Evolutionary conservation across 164 flowering plant genomes (phyloP).

Genomic region (Litsea cubeba): DNA sequence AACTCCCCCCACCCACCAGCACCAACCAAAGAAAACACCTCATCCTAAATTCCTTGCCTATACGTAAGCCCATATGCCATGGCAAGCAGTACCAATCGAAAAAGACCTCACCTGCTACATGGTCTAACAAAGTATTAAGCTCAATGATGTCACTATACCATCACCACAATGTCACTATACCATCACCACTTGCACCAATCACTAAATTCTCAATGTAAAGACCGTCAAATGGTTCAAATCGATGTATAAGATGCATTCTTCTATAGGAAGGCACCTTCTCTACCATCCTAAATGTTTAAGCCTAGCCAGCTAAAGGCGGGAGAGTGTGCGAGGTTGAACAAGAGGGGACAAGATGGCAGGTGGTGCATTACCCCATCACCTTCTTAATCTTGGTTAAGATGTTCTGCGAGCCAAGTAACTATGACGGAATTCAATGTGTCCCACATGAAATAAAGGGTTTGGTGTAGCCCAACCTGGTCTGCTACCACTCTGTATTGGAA

Average conservation of each 20-base stretch:
- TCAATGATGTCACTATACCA: constrained; percentile 80
- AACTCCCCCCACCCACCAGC: constrained; percentile 38
- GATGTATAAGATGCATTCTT: constrained; percentile 84
- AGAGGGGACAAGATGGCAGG: constrained; percentile 79
- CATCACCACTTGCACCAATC: constrained; percentile 83
- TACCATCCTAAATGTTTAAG: constrained; percentile 82
- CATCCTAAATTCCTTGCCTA: constrained; percentile 56
- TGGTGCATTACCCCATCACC: constrained; percentile 77
- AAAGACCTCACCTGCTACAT: constrained; percentile 84
- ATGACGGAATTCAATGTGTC: constrained; percentile 78
- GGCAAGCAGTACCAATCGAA: constrained; percentile 67
- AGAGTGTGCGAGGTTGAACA: constrained; percentile 83
- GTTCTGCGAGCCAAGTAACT: constrained; percentile 87
- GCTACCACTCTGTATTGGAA: constrained; percentile 74
- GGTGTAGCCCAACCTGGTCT: constrained; percentile 83
- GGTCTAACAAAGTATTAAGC: constrained; percentile 52
- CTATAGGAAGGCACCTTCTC: constrained; percentile 97
- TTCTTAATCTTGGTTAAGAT: constrained; percentile 77
- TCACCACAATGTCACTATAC: constrained; percentile 81
- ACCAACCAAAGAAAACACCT: constrained; percentile 63
- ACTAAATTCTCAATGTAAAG: constrained; percentile 56
- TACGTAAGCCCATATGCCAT: constrained; percentile 82
- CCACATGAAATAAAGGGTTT: constrained; percentile 66
- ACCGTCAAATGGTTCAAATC: constrained; percentile 93
- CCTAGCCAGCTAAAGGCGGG: constrained; percentile 68